A percentile compares a stretch with the other conserved stretches of the same genome.
Evolutionary conservation across 2,329 filamentous ascomycete species (phyloP).

Genomic region (Dactylellina parvicollis): DNA sequence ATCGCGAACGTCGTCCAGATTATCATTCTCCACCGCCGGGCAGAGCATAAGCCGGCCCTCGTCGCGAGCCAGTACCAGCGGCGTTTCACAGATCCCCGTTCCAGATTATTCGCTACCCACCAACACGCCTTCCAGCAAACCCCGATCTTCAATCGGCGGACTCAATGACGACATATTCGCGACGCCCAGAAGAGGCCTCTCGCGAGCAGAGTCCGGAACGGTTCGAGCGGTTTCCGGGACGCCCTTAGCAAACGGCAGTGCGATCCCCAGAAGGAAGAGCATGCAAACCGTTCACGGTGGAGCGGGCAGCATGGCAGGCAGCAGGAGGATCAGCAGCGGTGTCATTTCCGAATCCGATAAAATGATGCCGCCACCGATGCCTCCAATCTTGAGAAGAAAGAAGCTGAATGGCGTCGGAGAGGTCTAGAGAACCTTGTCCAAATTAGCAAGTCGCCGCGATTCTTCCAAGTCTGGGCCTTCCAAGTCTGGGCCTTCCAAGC

Average conservation of each 20-base stretch:
- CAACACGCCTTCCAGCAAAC: conserved; percentile 34
- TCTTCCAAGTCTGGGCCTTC: background rate
- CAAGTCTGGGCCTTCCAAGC: background rate
- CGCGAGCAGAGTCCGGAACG: conserved; percentile 51
- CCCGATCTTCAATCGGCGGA: conserved; percentile 44
- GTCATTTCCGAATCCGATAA: conserved; percentile 13
- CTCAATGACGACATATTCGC: conserved; percentile 46
- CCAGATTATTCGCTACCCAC: conserved; percentile 30
- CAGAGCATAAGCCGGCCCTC: conserved; percentile 44
- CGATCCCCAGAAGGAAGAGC: conserved; percentile 54
- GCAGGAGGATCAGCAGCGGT: conserved; percentile 40
- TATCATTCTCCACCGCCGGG: conserved; percentile 38
- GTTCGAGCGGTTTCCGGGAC: conserved; percentile 52
- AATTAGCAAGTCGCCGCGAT: background rate
- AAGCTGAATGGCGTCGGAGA: conserved; percentile 57
- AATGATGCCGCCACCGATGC: conserved; percentile 36
- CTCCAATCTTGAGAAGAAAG: conserved; percentile 54
- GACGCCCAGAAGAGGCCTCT: conserved; percentile 33
- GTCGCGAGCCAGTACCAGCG: conserved; percentile 32
- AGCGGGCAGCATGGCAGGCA: conserved; percentile 50
- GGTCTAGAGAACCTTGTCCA: conserved; percentile 36
- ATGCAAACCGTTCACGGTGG: conserved; percentile 55
- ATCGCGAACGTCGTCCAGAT: conserved; percentile 37
- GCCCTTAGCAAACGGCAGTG: conserved; percentile 45
- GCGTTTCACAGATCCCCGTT: conserved; percentile 31